phyloP scores from a whole-genome alignment of 345 rosid species.

The Melaleuca quinquenervia region DNA sequence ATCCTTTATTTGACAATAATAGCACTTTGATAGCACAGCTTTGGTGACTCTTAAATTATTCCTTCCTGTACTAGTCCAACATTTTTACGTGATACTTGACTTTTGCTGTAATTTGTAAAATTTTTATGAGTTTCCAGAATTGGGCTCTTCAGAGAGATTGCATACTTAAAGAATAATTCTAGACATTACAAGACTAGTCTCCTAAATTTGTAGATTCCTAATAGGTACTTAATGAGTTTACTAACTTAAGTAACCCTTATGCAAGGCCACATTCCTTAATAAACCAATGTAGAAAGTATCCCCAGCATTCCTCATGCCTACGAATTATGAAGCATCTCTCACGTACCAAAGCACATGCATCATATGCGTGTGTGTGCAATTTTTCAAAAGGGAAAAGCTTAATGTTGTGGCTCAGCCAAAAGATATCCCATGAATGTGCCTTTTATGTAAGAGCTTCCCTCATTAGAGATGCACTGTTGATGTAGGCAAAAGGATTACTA shows the following conservation, averaged over 20 bases:
- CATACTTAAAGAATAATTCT: background rate
- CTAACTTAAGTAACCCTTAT: background rate
- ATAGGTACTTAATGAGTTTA: background rate
- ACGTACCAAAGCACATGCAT: background rate
- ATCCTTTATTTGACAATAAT: background rate
- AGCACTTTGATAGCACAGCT: background rate
- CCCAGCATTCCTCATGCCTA: background rate
- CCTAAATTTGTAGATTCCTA: background rate
- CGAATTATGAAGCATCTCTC: background rate
- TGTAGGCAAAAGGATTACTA: background rate
- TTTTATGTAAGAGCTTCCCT: background rate
- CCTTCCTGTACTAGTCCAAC: background rate
- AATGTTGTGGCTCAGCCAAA: background rate
- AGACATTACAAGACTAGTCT: background rate
- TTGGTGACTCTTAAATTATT: background rate
- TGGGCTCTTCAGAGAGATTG: background rate
- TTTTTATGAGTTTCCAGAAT: background rate
- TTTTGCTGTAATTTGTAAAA: background rate
- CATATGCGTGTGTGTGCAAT: background rate
- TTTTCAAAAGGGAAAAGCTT: background rate
- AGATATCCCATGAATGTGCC: background rate
- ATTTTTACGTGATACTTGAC: background rate
- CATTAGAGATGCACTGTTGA: background rate
- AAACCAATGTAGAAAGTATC: background rate
- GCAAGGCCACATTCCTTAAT: background rate